phyloP scores from a whole-genome alignment of 2,329 filamentous ascomycete genomes.

The Corynespora cassiicola region DNA sequence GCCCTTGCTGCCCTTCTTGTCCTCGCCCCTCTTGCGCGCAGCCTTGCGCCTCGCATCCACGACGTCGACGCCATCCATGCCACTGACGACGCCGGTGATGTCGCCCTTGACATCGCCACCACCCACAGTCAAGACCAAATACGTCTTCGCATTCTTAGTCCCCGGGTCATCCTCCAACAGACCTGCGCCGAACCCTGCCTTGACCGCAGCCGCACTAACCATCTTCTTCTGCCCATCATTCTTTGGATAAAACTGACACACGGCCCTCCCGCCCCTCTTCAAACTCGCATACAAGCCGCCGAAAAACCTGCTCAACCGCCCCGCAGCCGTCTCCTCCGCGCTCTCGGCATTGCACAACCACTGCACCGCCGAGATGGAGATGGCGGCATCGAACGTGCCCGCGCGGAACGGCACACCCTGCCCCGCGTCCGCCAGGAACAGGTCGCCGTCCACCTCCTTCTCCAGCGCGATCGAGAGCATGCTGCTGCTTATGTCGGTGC shows the following conservation, averaged over 20 bases:
- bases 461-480: slow-evolving; percentile 97
- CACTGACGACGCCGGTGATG: slow-evolving; percentile 87
- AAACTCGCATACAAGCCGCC: slow-evolving; percentile 88
- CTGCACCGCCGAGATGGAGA: slow-evolving; percentile 95
- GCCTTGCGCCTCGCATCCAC: slow-evolving; percentile 59
- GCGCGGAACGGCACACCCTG: slow-evolving; percentile 94
- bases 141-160: slow-evolving; percentile 97
- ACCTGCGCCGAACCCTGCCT: slow-evolving; percentile 93
- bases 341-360: slow-evolving; percentile 98
- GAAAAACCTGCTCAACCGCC: slow-evolving; percentile 84
- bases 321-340: slow-evolving; percentile 80
- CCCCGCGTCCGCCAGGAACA: slow-evolving; percentile 93
- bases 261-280: slow-evolving; percentile 82
- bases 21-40: slow-evolving; percentile 61
- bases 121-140: slow-evolving; percentile 91
- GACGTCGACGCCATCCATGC: slow-evolving; percentile 87
- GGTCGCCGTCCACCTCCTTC: slow-evolving; percentile 87
- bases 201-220: slow-evolving; percentile 89
- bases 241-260: slow-evolving; percentile 98
- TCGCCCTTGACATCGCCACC: slow-evolving; percentile 69
- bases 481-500: slow-evolving; percentile 92
- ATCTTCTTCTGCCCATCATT: slow-evolving; percentile 90
- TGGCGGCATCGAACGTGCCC: slow-evolving; percentile 91
- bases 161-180: slow-evolving; percentile 93
- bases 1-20: slow-evolving; percentile 81